Evolutionary conservation across 768 basidiomycete genomes (phyloP), one percentile per base, ranked within the genome.

Genomic region (Lactifluus pinguis): DNA sequence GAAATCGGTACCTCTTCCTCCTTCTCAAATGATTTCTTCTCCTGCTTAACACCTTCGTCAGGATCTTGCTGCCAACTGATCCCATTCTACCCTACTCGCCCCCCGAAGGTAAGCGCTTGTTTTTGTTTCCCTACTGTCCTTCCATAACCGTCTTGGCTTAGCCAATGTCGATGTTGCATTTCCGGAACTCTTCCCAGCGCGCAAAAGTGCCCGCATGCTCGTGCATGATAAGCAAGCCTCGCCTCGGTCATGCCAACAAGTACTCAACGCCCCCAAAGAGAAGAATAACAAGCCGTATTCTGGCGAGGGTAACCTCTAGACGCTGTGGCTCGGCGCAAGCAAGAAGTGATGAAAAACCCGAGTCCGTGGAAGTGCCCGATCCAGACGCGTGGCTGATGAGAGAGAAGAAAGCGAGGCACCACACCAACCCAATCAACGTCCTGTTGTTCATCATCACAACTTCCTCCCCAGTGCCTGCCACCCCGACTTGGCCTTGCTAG

Each of bases 221-320:
- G 72, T 76, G 14, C 82, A 81, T 57, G 83, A 85, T 64, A 77
- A 79, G 64, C 32, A 80, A 79, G 62, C 75, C 76, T 41, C 79
- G 80, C 15, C 75, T 79, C 17, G 81, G 80, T 14, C 77, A 73
- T 30, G 55, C 63, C 25, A 53, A 32, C 47, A 60, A 55, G 36
- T 74, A 73, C 25, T 66, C 59, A 49, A 38, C 15, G 64, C 66
- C 56, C 68, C 73, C 66, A 64, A 59, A 57, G 52, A 54, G 21
- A 68, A 72, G 44, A 71, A 70, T 39, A 70, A 60, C 25, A 90
- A 90, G 67, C 89, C 89, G 4, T 91, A 91, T 66, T 84, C 86
- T 1, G 89, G 88, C 7, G 81, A 83, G 63, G 86, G 88, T 55
- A 86, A 86, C 0, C 84, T 89, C 79, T 88, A 86, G 76, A 90